Evolutionary conservation across 805 yeast genomes (phyloP).

Genomic region (Cyberlindnera euphorbiae): DNA sequence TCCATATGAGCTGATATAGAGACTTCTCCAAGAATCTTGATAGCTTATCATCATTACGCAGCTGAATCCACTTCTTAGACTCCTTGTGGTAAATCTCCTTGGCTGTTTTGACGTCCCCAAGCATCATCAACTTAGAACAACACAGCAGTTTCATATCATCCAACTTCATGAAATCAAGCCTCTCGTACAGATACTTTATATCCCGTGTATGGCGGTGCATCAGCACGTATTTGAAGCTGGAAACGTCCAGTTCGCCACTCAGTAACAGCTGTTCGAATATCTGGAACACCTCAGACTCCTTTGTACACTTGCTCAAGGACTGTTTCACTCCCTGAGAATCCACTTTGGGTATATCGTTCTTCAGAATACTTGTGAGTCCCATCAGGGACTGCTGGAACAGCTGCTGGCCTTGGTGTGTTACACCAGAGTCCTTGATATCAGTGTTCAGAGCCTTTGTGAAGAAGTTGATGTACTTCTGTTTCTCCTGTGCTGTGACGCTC

Average conservation of each 20-base stretch:
- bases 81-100: slow-evolving; percentile 8
- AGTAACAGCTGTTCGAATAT: slow-evolving; percentile 15
- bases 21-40: slow-evolving; percentile 13
- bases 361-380: slow-evolving; percentile 14
- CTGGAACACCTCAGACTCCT: slow-evolving; percentile 5
- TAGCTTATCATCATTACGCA: slow-evolving; percentile 1
- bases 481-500: slow-evolving; percentile 12
- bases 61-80: slow-evolving; percentile 6
- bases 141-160: slow-evolving; percentile 9
- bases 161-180: slow-evolving; percentile 12
- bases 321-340: slow-evolving; percentile 8
- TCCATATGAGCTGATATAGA: slow-evolving; percentile 16
- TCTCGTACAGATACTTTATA: slow-evolving; percentile 9
- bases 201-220: slow-evolving; percentile 8
- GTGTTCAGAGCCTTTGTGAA: slow-evolving; percentile 16
- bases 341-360: not conserved
- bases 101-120: slow-evolving; percentile 9
- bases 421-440: slow-evolving; percentile 9
- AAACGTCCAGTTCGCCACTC: slow-evolving; percentile 4
- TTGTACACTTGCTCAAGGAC: slow-evolving; percentile 2
- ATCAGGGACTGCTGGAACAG: slow-evolving; percentile 18
- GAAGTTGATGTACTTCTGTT: slow-evolving; percentile 13
- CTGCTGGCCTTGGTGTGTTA: slow-evolving; percentile 1
- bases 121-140: slow-evolving; percentile 10
- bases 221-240: slow-evolving; percentile 12